These are phyloP conservation scores for Sesbania bispinosa DNA, from an alignment of 306 rosid genomes.

Conservation along the genomic window DNA sequence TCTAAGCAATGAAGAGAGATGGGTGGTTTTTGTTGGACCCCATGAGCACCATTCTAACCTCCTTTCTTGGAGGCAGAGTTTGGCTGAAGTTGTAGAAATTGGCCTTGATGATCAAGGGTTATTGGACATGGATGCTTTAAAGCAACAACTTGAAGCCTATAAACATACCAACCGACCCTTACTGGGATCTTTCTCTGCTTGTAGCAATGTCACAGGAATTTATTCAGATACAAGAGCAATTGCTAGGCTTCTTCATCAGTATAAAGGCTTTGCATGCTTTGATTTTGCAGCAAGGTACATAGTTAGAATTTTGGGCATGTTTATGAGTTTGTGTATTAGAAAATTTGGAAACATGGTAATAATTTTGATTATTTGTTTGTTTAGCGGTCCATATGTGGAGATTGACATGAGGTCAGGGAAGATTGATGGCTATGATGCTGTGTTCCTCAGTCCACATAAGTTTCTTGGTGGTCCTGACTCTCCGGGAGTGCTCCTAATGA, in stretches of 20 bases:
- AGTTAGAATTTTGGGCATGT: background rate
- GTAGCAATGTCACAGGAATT: constrained; percentile 88
- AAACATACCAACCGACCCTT: constrained; percentile 51
- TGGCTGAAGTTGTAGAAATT: constrained; percentile 77
- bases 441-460: constrained; percentile 77
- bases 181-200: constrained; percentile 85
- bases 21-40: constrained; percentile 94
- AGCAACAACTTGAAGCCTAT: constrained; percentile 41
- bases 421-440: constrained; percentile 64
- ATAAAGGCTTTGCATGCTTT: constrained; percentile 68
- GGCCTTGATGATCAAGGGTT: constrained; percentile 58
- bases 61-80: constrained; percentile 88
- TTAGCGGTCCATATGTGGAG: constrained; percentile 76
- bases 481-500: constrained; percentile 74
- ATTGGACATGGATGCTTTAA: constrained; percentile 52
- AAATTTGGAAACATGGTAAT: background rate
- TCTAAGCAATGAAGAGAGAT: constrained; percentile 48
- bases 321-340: background rate
- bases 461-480: constrained; percentile 84
- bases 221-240: constrained; percentile 59
- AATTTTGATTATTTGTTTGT: background rate
- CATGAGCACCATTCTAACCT: constrained; percentile 87
- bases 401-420: constrained; percentile 61
- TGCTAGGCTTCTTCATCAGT: constrained; percentile 65
- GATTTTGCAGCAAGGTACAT: constrained; percentile 81